Evolutionary conservation across 2,329 filamentous ascomycete genomes (phyloP), one percentile per base, ranked within the genome.

Genomic region (Rugonectria rugulosa): DNA sequence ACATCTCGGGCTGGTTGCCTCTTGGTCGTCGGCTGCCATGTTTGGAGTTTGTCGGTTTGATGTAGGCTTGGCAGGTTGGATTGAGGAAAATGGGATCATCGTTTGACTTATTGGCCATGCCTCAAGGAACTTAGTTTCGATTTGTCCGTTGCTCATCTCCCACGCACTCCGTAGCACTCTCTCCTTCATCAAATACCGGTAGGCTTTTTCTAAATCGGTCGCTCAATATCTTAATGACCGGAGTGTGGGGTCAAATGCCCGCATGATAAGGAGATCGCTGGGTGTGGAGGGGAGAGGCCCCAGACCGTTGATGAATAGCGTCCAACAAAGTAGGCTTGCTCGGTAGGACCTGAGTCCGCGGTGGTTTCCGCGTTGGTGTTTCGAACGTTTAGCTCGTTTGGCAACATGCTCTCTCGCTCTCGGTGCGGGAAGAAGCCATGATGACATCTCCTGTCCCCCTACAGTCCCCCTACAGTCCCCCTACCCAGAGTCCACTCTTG

Each of bases 391-490:
- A 36, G 43, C 43, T 45, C 40, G 29, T 32, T 43, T 41, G 6
- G 34, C 31, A 34, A 12, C 17, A 15, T 50, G 42, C 40, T 36
- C 29, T 29, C 34, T 47, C 49, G 57, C 59, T 54, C 45, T 55
- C 57, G 57, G 47, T 47, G 32, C 29, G 44, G 44, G 53, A 27
- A 54, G 57, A n/a, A 41, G 45, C 48, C 53, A 61, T 57, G 53
- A 62, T 66, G 63, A 61, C 63, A 56, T 61, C n/a, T n/a, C n/a
- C n/a, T 47, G 42, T 27, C 49, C 46, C 46, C 51, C 14, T 34
- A 48, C 53, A 44, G 44, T 46, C n/a, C n/a, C n/a, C n/a, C n/a
- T n/a, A n/a, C 19, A 34, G 46, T 56, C 46, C 53, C 53, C 53
- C 26, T 46, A 56, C 53, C 53, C 53, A 56, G 53, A 43, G 40